These are phyloP conservation scores for Naumovozyma dairenensis DNA, from an alignment of 805 yeast genomes.

Conservation along the genomic window DNA sequence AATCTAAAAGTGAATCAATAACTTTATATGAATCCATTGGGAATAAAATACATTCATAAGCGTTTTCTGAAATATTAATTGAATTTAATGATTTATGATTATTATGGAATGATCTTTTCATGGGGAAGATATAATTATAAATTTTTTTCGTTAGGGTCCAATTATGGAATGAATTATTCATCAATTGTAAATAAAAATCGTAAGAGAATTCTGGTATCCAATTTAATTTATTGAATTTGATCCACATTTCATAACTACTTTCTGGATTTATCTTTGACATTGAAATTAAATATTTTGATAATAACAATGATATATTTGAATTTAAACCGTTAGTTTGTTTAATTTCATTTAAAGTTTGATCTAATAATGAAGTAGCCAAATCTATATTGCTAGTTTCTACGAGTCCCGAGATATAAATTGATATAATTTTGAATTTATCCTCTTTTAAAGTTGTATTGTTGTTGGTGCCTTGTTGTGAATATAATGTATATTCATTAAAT, in stretches of 20 bases:
- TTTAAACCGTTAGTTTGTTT: conserved; percentile 29
- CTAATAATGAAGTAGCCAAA: conserved; percentile 47
- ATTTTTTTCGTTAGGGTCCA: conserved; percentile 28
- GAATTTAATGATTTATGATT: conserved; percentile 1
- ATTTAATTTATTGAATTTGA: conserved; percentile 28
- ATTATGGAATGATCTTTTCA: conserved; percentile 16
- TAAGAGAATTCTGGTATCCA: conserved; percentile 36
- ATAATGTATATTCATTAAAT: conserved; percentile 32
- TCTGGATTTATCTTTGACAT: conserved; percentile 28
- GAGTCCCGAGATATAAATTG: conserved; percentile 42
- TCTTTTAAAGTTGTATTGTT: conserved; percentile 13
- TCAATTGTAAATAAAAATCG: conserved; percentile 29
- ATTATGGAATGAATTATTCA: conserved; percentile 28
- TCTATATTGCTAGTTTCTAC: conserved; percentile 40
- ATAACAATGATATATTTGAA: conserved; percentile 31
- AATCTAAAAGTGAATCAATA: conserved; percentile 20
- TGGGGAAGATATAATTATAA: conserved; percentile 32
- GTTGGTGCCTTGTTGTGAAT: conserved; percentile 6
- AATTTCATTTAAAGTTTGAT: conserved; percentile 40
- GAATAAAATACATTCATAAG: conserved; percentile 14
- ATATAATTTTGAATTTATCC: conserved; percentile 41
- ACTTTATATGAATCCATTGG: conserved; percentile 20
- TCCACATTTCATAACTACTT: conserved; percentile 31
- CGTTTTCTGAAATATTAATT: conserved; percentile 10
- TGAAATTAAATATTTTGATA: conserved; percentile 37